phyloP scores from a whole-genome alignment of 768 basidiomycete genomes.

The Russula dissimulans region DNA sequence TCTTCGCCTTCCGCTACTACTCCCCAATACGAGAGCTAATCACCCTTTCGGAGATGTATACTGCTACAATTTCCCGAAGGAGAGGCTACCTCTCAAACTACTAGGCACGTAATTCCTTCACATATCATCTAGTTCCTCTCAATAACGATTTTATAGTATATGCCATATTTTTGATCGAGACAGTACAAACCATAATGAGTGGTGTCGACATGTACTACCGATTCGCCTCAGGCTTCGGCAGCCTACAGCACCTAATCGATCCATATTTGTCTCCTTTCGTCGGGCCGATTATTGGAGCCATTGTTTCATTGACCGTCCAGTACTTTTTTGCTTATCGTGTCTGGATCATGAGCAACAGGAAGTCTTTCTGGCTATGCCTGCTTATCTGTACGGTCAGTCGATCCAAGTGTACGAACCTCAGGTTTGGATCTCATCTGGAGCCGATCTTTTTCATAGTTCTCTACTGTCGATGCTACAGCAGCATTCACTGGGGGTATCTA shows the following conservation, averaged over 20 bases:
- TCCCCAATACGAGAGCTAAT: not conserved
- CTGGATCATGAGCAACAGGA: slow-evolving; percentile 2
- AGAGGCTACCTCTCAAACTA: not conserved
- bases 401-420: not conserved
- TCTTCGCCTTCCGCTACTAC: not conserved
- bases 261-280: not conserved
- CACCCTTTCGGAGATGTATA: not conserved
- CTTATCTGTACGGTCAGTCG: not conserved
- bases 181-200: not conserved
- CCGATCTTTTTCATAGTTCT: not conserved
- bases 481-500: not conserved
- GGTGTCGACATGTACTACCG: slow-evolving; percentile 3
- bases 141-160: not conserved
- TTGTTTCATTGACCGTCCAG: slow-evolving; percentile 2
- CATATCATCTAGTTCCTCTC: not conserved
- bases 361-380: not conserved
- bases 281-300: not conserved
- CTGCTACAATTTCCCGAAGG: slow-evolving; percentile 3
- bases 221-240: slow-evolving; percentile 16
- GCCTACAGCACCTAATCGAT: not conserved
- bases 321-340: slow-evolving; percentile 13
- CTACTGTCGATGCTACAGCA: not conserved
- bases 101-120: not conserved
- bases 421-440: not conserved
- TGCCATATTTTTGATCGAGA: not conserved